These are phyloP conservation scores for Aspergillus saccharolyticus DNA, from an alignment of 495 filamentous ascomycete genomes.

Conservation along the genomic window DNA sequence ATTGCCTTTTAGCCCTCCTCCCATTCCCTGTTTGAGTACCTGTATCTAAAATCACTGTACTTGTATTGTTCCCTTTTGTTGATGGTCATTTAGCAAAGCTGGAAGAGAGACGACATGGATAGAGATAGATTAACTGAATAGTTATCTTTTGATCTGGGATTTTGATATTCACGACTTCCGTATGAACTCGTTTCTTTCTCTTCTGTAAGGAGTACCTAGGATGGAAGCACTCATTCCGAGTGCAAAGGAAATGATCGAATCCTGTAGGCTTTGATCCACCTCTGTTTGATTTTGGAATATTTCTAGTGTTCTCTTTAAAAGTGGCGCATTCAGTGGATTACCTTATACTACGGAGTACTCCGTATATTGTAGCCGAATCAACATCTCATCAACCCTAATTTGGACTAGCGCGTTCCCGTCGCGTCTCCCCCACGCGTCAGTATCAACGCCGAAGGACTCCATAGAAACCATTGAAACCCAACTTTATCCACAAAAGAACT, in stretches of 20 bases:
- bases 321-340: too few relatives aligned
- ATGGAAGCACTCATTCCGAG: too few relatives aligned
- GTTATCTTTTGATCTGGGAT: not conserved
- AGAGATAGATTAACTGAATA: conserved; percentile 3
- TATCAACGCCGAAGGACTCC: too few relatives aligned
- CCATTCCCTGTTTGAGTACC: conserved; percentile 2
- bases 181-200: too few relatives aligned
- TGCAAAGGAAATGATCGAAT: too few relatives aligned
- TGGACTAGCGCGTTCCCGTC: conserved; percentile 31
- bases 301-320: too few relatives aligned
- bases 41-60: conserved; percentile 10
- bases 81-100: not conserved
- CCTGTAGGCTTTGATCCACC: too few relatives aligned
- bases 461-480: too few relatives aligned
- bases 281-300: too few relatives aligned
- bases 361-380: not conserved
- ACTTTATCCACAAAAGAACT: not conserved
- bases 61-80: not conserved
- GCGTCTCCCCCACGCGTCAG: conserved; percentile 29
- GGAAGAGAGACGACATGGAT: conserved; percentile 1
- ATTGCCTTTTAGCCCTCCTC: not conserved
- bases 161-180: not conserved
- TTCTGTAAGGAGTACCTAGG: too few relatives aligned
- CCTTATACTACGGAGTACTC: not conserved
- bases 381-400: conserved; percentile 7